Evolutionary conservation across 2,329 filamentous ascomycete species (phyloP), one percentile per base, ranked within the genome.

Genomic region (Sporothrix protearum): DNA sequence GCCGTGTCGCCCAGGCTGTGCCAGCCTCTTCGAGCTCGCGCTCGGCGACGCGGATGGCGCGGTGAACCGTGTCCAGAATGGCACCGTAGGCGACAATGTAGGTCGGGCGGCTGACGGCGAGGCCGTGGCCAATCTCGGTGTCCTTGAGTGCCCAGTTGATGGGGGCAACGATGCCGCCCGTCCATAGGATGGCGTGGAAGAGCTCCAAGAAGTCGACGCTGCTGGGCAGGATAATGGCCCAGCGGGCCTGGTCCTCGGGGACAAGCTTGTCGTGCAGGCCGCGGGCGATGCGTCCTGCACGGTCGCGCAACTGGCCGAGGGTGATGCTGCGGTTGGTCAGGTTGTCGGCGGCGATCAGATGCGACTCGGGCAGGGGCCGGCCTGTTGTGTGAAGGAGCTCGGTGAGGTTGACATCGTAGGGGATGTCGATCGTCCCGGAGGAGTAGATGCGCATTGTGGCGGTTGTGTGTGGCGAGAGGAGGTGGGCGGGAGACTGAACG

Each of bases 261-360:
- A 73, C 73, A 30, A 81, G 76, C 4, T 75, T 76, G 25, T 77
- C 74, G 16, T 77, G 73, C 16, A 84, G 75, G 0, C 82, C 82
- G 39, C 80, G 77, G 22, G 82, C 82, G 25, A 84, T 77, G 33
- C 80, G 77, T 0, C 82, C 82, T 2, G 82, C 80, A 10, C 79
- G 78, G 36, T 79, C 78, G 10, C 82, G 79, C 5, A 84, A 77
- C 72, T 82, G 78, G n/a, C 80, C 81, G 25, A 84, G 77, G 0
- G 82, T 83, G 42, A 83, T 79, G 71, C 80, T 82, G n/a, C 83
- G 80, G 74, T 83, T 81, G 5, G 82, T 83, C 36, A 84, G 77
- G 68, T 77, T 82, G 73, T 84, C 83, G 39, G 79, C 78, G 2
- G 81, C 78, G 39, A 84, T 80, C 14, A 84, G 72, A 71, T 83